These are phyloP conservation scores for Ceratobasidium sp. DNA, from an alignment of 1,284 basidiomycete genomes.

Conservation along the genomic window DNA sequence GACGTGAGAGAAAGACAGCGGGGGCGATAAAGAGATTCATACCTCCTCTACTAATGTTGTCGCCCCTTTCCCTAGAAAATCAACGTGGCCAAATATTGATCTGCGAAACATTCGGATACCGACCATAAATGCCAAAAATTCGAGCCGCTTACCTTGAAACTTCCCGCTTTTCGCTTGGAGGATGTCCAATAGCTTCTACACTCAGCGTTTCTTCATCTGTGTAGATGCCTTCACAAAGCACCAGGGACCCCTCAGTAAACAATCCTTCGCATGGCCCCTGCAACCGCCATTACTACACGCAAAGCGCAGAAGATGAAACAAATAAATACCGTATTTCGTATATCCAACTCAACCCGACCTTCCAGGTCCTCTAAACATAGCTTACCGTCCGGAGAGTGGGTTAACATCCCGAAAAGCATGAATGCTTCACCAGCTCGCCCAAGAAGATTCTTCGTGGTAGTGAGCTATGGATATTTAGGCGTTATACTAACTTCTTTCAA, in stretches of 20 bases:
- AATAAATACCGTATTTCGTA: constrained; percentile 81
- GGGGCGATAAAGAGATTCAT: constrained; percentile 54
- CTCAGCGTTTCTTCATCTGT: constrained; percentile 90
- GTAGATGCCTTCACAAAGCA: constrained; percentile 96
- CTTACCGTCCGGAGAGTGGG: constrained; percentile 89
- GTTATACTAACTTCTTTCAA: constrained; percentile 44
- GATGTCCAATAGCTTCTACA: constrained; percentile 96
- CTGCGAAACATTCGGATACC: constrained; percentile 59
- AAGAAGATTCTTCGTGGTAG: constrained; percentile 95
- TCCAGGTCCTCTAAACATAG: constrained; percentile 95
- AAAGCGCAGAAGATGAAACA: neutral
- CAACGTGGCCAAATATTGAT: constrained; percentile 92
- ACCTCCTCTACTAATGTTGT: constrained; percentile 95
- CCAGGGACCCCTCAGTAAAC: constrained; percentile 96
- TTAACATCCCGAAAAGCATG: constrained; percentile 92
- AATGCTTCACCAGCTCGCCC: constrained; percentile 93
- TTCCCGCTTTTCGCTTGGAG: constrained; percentile 90
- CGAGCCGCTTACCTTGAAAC: constrained; percentile 73
- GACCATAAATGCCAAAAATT: neutral
- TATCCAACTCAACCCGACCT: constrained; percentile 89
- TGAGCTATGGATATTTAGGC: constrained; percentile 70
- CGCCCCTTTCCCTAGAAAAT: constrained; percentile 93
- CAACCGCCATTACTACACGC: constrained; percentile 23
- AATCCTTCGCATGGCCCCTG: constrained; percentile 96
- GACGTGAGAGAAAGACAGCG: constrained; percentile 14